phyloP scores from a whole-genome alignment of 116 monocot species.

The Trichopus zeylanicus region DNA sequence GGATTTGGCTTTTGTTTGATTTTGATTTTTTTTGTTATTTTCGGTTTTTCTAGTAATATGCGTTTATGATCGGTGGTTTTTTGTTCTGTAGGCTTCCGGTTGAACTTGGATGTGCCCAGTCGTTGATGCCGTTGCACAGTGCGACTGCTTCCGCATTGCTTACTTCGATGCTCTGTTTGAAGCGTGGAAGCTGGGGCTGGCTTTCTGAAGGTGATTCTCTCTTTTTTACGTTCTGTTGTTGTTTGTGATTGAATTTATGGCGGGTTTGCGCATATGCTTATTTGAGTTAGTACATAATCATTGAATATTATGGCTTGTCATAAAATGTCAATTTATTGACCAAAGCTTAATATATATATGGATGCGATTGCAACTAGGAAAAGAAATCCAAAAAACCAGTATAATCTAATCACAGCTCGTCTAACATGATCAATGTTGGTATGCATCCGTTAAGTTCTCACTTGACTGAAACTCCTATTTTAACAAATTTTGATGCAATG shows the following conservation, averaged over 20 bases:
- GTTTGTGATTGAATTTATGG: background rate
- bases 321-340: too few species aligned
- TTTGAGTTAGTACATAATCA: too few species aligned
- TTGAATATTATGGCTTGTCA: too few species aligned
- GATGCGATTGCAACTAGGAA: too few species aligned
- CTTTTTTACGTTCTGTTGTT: background rate
- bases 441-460: too few species aligned
- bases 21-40: background rate
- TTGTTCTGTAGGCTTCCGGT: constrained; percentile 33
- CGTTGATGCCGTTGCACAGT: constrained; percentile 55
- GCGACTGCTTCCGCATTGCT: constrained; percentile 55
- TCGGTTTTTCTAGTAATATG: background rate
- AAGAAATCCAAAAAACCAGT: too few species aligned
- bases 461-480: too few species aligned
- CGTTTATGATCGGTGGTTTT: background rate
- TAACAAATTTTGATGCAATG: too few species aligned
- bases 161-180: constrained; percentile 50
- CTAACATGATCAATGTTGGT: too few species aligned
- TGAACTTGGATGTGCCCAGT: constrained; percentile 40
- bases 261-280: too few species aligned
- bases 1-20: background rate
- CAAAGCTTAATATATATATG: too few species aligned
- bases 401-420: too few species aligned
- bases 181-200: constrained; percentile 51
- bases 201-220: constrained; percentile 55